Base-by-base conservation (phyloP, 176 grass and related monocot species). In the Puccinellia tenuiflora region DNA sequence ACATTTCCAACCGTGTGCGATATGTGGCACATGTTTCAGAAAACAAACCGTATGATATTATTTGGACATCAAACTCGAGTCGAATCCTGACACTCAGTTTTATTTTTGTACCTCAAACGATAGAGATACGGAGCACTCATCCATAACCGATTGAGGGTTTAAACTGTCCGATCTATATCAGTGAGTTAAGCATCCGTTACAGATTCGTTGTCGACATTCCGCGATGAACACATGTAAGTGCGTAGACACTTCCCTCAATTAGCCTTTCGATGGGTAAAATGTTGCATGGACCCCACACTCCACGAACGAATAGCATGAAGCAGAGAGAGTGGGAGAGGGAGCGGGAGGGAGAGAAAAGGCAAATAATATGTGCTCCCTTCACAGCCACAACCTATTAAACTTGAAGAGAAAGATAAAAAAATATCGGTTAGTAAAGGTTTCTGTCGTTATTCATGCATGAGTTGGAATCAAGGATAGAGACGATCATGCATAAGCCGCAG, bases 371-470 rank as follows among this genome's bases (percentile, higher is more conserved):
- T 61, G 77, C 31, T 85, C 31, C 73, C 73, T 74, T 43, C 79
- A 67, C 50, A 83, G 30, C 88, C 88, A 86, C 83, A 86, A 37
- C 65, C 21, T 45, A 82, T 65, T 30, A 55, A 82, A 78, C 57
- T 21, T 35, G 3, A 70, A 33, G 16, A 53, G 4, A 8, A 42
- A 33, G 60, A 59, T 34, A 12, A 51, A 22, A 13, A 3, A 9
- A 50, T 30, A 50, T 30, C 38, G 59, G n/a, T 18, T 11, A 13
- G 64, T 20, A 48, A 45, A 43, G 37, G 18, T 40, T 40, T 76
- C 6, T 54, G 56, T 39, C 72, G 30, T 31, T 52, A 43, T 81
- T 22, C 65, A 69, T 70, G 22, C 31, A 47, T 81, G 63, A 70
- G 48, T 48, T 75, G 82, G 68, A 85, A 75, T 68, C 76, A 68